These are phyloP conservation scores for Fusarium caatingaense DNA, from an alignment of 2,329 filamentous ascomycete genomes.

Conservation along the genomic window DNA sequence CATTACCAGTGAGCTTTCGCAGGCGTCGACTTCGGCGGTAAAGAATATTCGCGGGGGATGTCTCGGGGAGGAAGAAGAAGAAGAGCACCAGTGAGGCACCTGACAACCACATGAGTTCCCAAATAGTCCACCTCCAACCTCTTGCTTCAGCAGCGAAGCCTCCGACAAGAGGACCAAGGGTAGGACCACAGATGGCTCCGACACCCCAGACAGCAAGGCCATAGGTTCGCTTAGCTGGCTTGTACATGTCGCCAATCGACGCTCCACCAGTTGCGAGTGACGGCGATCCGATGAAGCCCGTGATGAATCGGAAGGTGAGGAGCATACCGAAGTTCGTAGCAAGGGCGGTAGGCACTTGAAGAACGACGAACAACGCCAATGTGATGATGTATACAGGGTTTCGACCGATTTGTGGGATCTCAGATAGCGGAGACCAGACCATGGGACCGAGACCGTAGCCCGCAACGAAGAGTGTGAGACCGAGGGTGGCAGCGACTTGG, in stretches of 20 bases:
- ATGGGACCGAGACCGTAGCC: slow-evolving; percentile 8
- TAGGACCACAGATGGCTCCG: slow-evolving; percentile 7
- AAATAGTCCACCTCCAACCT: slow-evolving; percentile 44
- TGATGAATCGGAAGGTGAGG: slow-evolving; percentile 63
- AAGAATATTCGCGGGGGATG: slow-evolving; percentile 39
- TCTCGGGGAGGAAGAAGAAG: slow-evolving; percentile 45
- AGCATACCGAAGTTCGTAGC: slow-evolving; percentile 65
- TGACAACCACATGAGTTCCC: slow-evolving; percentile 41
- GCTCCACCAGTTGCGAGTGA: slow-evolving; percentile 7
- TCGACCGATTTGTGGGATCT: slow-evolving; percentile 65
- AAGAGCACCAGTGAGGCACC: slow-evolving; percentile 29
- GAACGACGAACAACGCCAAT: slow-evolving; percentile 67
- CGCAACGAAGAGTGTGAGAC: neutral
- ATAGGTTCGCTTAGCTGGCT: slow-evolving; percentile 1
- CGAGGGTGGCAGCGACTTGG: slow-evolving; percentile 2
- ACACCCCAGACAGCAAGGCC: slow-evolving; percentile 5
- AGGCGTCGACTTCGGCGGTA: slow-evolving; percentile 35
- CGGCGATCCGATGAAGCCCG: slow-evolving; percentile 58
- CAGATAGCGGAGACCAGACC: slow-evolving; percentile 42
- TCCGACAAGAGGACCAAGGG: slow-evolving; percentile 16
- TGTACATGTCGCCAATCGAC: slow-evolving; percentile 13
- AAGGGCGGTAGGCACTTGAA: slow-evolving; percentile 64
- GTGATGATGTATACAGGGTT: slow-evolving; percentile 68
- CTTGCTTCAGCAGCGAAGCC: slow-evolving; percentile 19
- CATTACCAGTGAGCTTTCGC: slow-evolving; percentile 23